Evolutionary conservation across 1,284 basidiomycete species (phyloP).

Genomic region (Papiliotrema terrestris): DNA sequence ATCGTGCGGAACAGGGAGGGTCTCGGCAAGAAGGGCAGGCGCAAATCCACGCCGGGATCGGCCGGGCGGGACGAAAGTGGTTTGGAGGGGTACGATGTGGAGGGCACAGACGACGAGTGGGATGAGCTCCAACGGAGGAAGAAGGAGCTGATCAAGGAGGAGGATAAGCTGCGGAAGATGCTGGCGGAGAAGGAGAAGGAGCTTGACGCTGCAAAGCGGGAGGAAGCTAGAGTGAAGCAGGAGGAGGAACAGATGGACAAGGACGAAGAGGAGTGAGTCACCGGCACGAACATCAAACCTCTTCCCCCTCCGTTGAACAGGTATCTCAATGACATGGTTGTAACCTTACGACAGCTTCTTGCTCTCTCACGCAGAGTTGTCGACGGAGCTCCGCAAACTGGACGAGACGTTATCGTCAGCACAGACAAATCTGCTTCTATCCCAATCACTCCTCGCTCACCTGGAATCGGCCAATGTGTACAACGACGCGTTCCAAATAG

Average conservation of each 20-base stretch:
- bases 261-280: constrained; percentile 64
- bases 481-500: constrained; percentile 97
- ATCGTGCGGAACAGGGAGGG: constrained; percentile 51
- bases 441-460: constrained; percentile 50
- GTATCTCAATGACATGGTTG: too few species aligned
- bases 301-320: too few species aligned
- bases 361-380: constrained; percentile 21
- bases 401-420: constrained; percentile 21
- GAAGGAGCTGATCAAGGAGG: constrained; percentile 64
- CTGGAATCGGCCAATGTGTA: constrained; percentile 94
- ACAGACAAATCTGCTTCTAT: constrained; percentile 42
- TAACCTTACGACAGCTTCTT: constrained; percentile 27
- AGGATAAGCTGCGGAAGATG: constrained; percentile 50
- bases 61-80: constrained; percentile 52
- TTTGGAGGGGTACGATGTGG: constrained; percentile 32
- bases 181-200: constrained; percentile 61
- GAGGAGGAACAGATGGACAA: constrained; percentile 68
- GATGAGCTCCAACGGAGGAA: constrained; percentile 58
- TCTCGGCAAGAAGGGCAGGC: constrained; percentile 20
- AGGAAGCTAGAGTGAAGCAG: constrained; percentile 67
- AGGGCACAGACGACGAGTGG: constrained; percentile 41
- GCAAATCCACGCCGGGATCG: constrained; percentile 26
- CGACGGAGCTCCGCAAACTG: constrained; percentile 21
- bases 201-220: constrained; percentile 66
- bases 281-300: too few species aligned